These are phyloP conservation scores for Cudoniella acicularis DNA, from an alignment of 495 filamentous ascomycete genomes.

Conservation along the genomic window DNA sequence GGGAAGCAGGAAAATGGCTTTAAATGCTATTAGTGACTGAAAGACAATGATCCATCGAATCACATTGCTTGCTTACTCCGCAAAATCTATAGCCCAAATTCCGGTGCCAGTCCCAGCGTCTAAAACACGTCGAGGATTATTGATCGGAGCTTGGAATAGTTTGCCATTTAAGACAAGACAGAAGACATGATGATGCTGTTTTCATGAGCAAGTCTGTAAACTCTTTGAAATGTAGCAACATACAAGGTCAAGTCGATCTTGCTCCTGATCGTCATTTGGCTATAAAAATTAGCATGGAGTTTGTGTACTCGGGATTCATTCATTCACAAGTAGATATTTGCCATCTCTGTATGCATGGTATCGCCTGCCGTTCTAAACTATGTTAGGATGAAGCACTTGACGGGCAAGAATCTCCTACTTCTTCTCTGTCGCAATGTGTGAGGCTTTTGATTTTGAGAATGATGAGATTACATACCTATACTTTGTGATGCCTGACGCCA, in stretches of 20 bases:
- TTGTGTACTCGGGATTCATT: neutral
- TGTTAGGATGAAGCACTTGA: neutral
- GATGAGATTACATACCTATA: neutral
- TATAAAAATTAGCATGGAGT: neutral
- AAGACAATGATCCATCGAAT: neutral
- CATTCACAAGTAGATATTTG: conserved; percentile 38
- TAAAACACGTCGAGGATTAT: conserved; percentile 17
- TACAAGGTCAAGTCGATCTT: conserved; percentile 8
- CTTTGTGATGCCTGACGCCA: neutral
- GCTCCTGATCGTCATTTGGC: conserved; percentile 22
- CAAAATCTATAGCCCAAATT: conserved; percentile 49
- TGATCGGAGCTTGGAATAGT: conserved; percentile 17
- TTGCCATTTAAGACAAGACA: neutral
- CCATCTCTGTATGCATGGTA: conserved; percentile 54
- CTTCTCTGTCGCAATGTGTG: neutral
- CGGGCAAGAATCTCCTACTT: neutral
- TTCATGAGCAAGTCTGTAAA: neutral
- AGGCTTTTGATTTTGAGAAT: neutral
- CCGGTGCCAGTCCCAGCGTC: conserved; percentile 26
- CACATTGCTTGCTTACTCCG: conserved; percentile 36
- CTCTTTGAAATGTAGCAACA: neutral
- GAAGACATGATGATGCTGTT: neutral
- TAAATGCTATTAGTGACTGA: neutral
- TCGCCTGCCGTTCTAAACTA: conserved; percentile 44
- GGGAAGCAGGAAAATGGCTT: conserved; percentile 11